phyloP scores from a whole-genome alignment of 306 rosid genomes.

The Luffa acutangula region DNA sequence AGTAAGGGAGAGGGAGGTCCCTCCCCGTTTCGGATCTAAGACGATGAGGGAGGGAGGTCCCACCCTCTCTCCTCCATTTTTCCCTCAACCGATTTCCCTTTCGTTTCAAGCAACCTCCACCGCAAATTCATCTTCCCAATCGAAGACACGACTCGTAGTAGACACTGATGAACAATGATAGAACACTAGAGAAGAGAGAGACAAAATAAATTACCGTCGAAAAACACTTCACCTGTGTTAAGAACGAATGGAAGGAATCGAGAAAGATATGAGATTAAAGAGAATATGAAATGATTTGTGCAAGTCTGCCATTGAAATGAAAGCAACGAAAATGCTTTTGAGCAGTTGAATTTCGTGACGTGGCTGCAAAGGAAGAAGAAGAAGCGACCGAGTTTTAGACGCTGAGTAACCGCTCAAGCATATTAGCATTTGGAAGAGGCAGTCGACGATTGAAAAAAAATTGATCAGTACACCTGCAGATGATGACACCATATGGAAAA shows the following conservation, averaged over 20 bases:
- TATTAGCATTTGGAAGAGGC: not conserved
- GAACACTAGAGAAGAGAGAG: not conserved
- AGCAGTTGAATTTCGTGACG: constrained; percentile 3
- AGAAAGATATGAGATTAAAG: not conserved
- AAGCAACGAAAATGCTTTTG: not conserved
- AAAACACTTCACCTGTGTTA: not conserved
- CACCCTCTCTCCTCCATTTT: too few relatives aligned
- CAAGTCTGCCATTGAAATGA: not conserved
- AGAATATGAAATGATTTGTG: not conserved
- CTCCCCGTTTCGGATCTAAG: too few relatives aligned
- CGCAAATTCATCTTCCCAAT: too few relatives aligned
- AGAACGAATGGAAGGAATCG: not conserved
- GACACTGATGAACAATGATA: not conserved
- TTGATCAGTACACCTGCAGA: constrained; percentile 59
- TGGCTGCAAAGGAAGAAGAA: not conserved
- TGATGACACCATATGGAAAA: not conserved
- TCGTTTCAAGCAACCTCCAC: too few relatives aligned
- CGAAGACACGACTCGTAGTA: not conserved
- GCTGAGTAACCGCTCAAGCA: not conserved
- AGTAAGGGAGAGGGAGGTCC: too few relatives aligned
- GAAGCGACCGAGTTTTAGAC: not conserved
- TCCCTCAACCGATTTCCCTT: too few relatives aligned
- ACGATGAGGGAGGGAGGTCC: too few relatives aligned
- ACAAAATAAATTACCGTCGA: not conserved
- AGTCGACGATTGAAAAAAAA: too few relatives aligned